Evolutionary conservation across 1,284 basidiomycete genomes (phyloP).

Genomic region (Apiotrichum domesticum): DNA sequence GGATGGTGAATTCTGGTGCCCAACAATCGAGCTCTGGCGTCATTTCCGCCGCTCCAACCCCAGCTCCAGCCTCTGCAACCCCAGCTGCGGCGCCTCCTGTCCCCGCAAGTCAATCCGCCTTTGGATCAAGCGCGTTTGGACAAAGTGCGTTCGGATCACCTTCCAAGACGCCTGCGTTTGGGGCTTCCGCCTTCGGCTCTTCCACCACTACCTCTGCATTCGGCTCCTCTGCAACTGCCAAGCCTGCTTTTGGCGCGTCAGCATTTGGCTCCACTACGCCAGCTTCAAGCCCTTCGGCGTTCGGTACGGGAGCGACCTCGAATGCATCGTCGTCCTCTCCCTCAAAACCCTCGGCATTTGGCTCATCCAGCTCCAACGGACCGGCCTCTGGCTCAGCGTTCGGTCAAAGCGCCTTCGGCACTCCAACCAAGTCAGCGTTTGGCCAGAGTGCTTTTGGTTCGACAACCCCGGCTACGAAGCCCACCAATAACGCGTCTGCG

Average conservation of each 20-base stretch:
- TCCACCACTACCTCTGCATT: conserved; percentile 2
- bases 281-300: not conserved
- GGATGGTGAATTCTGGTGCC: conserved; percentile 35
- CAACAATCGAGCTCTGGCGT: not conserved
- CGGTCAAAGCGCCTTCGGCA: conserved; percentile 6
- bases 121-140: conserved; percentile 18
- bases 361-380: conserved; percentile 15
- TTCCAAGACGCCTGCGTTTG: conserved; percentile 1
- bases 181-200: conserved; percentile 13
- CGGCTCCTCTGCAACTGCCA: conserved; percentile 1
- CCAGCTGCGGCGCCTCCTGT: not conserved
- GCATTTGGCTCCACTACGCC: conserved; percentile 8
- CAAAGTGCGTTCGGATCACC: conserved; percentile 6
- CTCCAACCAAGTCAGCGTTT: conserved; percentile 4
- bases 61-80: conserved; percentile 4
- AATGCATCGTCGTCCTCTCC: conserved; percentile 1
- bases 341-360: not conserved
- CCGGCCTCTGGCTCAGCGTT: not conserved
- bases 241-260: not conserved
- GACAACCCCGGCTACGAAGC: not conserved
- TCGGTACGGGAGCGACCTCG: not conserved
- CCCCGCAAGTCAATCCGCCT: not conserved
- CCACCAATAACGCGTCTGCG: not conserved
- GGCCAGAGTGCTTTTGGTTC: conserved; percentile 13
- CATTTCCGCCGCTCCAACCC: conserved; percentile 3